Percentiles rank a stretch among this genome's conserved stretches.
phyloP scores from a whole-genome alignment of 2,329 filamentous ascomycete species.

The Aspergillus aculeatus region DNA sequence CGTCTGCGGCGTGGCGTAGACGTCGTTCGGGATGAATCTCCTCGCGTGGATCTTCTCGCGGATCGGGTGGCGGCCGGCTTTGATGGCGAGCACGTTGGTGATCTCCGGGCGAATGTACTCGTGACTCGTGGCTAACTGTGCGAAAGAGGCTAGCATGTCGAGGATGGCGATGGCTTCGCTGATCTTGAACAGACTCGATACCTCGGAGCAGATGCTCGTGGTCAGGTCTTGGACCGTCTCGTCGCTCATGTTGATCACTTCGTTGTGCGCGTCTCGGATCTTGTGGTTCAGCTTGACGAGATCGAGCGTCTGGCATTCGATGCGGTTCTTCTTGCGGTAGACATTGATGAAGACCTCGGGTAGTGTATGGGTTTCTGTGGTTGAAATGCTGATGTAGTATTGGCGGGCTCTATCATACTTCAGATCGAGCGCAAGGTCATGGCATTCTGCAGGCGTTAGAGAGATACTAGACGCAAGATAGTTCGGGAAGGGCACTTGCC shows the following conservation, averaged over 20 bases:
- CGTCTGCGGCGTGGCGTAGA: constrained; percentile 75
- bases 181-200: constrained; percentile 74
- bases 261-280: constrained; percentile 76
- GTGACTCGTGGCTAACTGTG: constrained; percentile 66
- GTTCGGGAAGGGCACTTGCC: constrained; percentile 45
- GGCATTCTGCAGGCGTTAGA: constrained; percentile 48
- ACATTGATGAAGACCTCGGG: constrained; percentile 76
- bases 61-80: constrained; percentile 74
- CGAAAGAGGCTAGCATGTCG: constrained; percentile 80
- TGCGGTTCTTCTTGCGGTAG: constrained; percentile 66
- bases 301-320: constrained; percentile 85
- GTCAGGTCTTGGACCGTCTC: constrained; percentile 71
- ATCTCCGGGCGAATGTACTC: constrained; percentile 70
- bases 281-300: constrained; percentile 77
- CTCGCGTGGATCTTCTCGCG: constrained; percentile 68
- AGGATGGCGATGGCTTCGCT: constrained; percentile 83
- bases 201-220: constrained; percentile 66
- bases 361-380: constrained; percentile 61
- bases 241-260: constrained; percentile 81
- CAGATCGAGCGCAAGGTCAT: constrained; percentile 62
- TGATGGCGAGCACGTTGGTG: constrained; percentile 67
- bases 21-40: constrained; percentile 83
- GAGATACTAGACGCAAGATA: background rate
- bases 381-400: constrained; percentile 71
- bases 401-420: constrained; percentile 75